Evolutionary conservation across 2,329 filamentous ascomycete genomes (phyloP).

Genomic region (Graphilbum fragrans): DNA sequence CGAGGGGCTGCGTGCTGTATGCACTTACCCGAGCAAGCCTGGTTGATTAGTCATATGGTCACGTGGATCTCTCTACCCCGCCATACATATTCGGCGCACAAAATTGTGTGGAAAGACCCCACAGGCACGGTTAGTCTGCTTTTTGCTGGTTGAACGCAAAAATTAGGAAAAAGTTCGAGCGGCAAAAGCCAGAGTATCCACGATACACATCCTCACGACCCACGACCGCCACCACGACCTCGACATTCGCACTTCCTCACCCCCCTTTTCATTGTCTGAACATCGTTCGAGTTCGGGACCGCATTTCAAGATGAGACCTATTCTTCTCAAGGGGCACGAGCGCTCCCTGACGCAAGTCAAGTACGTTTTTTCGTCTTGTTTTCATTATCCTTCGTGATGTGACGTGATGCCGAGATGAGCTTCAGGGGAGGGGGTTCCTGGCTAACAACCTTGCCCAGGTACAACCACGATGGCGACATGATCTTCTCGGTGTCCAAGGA

Average conservation of each 20-base stretch:
- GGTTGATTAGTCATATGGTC: background rate
- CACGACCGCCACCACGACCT: background rate
- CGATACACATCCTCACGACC: background rate
- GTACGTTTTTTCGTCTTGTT: slow-evolving; percentile 5
- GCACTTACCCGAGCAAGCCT: too few species aligned
- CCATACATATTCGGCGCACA: slow-evolving; percentile 2
- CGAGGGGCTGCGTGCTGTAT: too few species aligned
- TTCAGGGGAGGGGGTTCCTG: background rate
- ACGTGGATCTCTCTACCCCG: slow-evolving; percentile 1
- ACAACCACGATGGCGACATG: slow-evolving; percentile 83
- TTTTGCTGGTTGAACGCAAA: background rate
- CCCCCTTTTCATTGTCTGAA: too few species aligned
- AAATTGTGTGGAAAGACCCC: background rate
- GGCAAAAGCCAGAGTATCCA: slow-evolving; percentile 1
- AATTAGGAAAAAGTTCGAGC: background rate
- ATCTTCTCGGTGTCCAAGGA: slow-evolving; percentile 17
- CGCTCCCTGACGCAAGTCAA: slow-evolving; percentile 84
- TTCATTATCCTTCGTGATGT: background rate
- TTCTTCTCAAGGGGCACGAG: slow-evolving; percentile 92
- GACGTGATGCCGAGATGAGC: too few species aligned
- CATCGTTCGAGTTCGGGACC: too few species aligned
- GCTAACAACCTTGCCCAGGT: slow-evolving; percentile 39
- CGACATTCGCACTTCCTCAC: too few species aligned
- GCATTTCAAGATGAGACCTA: slow-evolving; percentile 76
- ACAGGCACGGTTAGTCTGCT: slow-evolving; percentile 1